Evolutionary conservation across 768 basidiomycete species (phyloP).

Genomic region (Podaxis sp.): DNA sequence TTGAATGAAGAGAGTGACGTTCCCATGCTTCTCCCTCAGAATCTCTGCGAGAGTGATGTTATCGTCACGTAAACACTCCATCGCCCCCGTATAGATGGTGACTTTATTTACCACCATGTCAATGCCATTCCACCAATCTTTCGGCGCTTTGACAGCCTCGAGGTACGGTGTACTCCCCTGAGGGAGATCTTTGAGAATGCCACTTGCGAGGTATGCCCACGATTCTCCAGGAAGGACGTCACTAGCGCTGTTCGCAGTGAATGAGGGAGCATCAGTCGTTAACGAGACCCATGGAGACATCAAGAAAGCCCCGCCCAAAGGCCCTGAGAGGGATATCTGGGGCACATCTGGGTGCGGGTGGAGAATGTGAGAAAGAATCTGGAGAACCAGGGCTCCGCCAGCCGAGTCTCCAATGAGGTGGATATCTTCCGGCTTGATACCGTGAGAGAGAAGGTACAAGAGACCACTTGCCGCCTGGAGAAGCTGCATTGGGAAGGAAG

Average conservation of each 20-base stretch:
- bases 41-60: constrained; percentile 19
- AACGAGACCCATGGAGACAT: constrained; percentile 37
- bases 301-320: constrained; percentile 27
- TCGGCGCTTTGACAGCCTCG: constrained; percentile 26
- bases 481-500: constrained; percentile 30
- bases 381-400: constrained; percentile 31
- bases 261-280: constrained; percentile 16
- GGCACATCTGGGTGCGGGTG: constrained; percentile 28
- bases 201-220: constrained; percentile 12
- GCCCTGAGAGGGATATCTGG: constrained; percentile 16
- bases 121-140: constrained; percentile 26
- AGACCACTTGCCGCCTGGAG: constrained; percentile 25
- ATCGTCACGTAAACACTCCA: constrained; percentile 28
- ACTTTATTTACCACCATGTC: constrained; percentile 24
- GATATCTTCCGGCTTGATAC: constrained; percentile 26
- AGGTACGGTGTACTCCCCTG: constrained; percentile 22
- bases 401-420: constrained; percentile 36
- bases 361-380: constrained; percentile 31
- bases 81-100: constrained; percentile 28
- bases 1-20: constrained; percentile 23
- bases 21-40: constrained; percentile 17
- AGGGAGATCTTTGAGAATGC: constrained; percentile 22
- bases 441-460: constrained; percentile 26
- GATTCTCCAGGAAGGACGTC: background rate
- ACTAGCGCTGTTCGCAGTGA: constrained; percentile 1